phyloP scores from a whole-genome alignment of 441 rosid genomes.

The Jatropha multifida region DNA sequence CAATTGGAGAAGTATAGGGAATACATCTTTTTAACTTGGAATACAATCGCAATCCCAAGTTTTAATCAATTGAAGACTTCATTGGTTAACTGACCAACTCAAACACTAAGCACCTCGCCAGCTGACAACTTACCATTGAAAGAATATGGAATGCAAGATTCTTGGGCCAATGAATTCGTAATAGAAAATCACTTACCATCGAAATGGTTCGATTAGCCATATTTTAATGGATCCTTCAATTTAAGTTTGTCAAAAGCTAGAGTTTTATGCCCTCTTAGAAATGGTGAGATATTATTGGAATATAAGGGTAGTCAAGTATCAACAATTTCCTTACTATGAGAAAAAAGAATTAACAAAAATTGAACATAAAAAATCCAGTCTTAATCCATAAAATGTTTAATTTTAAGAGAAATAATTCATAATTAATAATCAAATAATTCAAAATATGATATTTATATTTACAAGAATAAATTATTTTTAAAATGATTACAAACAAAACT shows the following conservation, averaged over 20 bases:
- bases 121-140: conserved; percentile 17
- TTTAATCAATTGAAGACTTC: conserved; percentile 29
- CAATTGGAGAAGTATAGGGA: conserved; percentile 25
- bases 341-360: too few relatives aligned
- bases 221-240: too few relatives aligned
- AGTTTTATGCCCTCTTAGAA: neutral
- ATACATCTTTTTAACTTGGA: neutral
- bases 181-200: conserved; percentile 18
- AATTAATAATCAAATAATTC: too few relatives aligned
- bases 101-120: neutral
- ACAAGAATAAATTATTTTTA: too few relatives aligned
- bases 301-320: neutral
- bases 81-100: conserved; percentile 27
- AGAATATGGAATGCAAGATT: conserved; percentile 29
- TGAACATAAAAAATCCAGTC: too few relatives aligned
- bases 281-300: neutral
- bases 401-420: too few relatives aligned
- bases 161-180: conserved; percentile 29
- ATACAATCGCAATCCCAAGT: conserved; percentile 12
- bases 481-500: too few relatives aligned
- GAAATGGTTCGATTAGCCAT: neutral
- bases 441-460: too few relatives aligned
- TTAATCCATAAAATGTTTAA: too few relatives aligned
- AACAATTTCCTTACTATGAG: too few relatives aligned
- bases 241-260: neutral